Evolutionary conservation across 306 rosid species (phyloP).

Genomic region (Clitoria ternatea): DNA sequence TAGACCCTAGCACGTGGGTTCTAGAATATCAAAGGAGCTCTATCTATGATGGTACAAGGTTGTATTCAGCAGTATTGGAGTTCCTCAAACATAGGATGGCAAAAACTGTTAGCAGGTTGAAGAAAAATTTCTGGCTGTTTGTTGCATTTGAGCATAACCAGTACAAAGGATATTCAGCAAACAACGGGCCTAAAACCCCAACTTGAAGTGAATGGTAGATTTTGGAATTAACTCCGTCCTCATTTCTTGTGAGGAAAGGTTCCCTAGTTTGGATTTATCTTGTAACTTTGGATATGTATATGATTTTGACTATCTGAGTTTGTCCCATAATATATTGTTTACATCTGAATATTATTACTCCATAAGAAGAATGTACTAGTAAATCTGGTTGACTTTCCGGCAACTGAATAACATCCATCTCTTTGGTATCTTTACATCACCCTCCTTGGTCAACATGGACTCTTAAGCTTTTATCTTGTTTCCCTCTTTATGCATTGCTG

Average conservation of each 20-base stretch:
- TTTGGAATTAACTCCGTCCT: slow-evolving; percentile 30
- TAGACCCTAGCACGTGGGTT: slow-evolving; percentile 80
- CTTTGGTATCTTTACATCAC: neutral
- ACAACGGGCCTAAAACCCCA: slow-evolving; percentile 34
- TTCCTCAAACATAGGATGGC: slow-evolving; percentile 40
- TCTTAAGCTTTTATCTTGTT: neutral
- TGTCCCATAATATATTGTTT: neutral
- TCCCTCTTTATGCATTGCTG: neutral
- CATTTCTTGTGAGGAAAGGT: slow-evolving; percentile 71
- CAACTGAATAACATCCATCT: neutral
- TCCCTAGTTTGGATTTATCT: neutral
- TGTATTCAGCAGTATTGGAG: slow-evolving; percentile 39
- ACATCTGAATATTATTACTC: neutral
- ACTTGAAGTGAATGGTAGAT: slow-evolving; percentile 39
- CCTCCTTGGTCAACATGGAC: neutral
- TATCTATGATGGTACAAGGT: slow-evolving; percentile 36
- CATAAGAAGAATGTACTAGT: neutral
- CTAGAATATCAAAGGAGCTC: slow-evolving; percentile 68
- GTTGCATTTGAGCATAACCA: slow-evolving; percentile 31
- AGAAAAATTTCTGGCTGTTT: slow-evolving; percentile 45
- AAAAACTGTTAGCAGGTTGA: slow-evolving; percentile 38
- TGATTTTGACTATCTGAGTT: neutral
- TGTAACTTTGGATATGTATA: slow-evolving; percentile 17
- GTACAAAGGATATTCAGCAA: slow-evolving; percentile 6
- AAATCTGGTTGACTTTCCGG: neutral